Evolutionary conservation across 495 filamentous ascomycete species (phyloP), one percentile per base, ranked within the genome.

Genomic region (Geoglossum glabrum): DNA sequence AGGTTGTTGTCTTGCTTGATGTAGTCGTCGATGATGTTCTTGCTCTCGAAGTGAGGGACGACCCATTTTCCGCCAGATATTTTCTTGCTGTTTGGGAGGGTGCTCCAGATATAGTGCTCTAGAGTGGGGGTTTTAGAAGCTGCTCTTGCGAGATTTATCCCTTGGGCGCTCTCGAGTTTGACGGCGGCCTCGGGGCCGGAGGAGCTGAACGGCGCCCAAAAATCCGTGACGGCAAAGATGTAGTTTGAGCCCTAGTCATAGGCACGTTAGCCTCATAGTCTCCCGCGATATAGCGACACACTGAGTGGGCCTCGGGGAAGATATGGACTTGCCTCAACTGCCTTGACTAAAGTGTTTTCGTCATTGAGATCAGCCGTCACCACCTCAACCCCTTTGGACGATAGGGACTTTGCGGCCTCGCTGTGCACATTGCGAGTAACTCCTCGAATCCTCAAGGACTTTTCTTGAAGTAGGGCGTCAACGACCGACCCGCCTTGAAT

Each of bases 91-190:
- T 67, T 66, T 0, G 73, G 70, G 0, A 73, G 62, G 1, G 73
- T 74, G 47, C 66, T 69, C 73, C 71, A 75, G 59, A 76, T 67
- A 54, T 67, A 75, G 55, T 74, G 73, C 61, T 75, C 64, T 17
- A 76, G 60, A 0, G 67, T 67, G 1, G 60, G 30, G 0, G 68
- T 74, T 19, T 60, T 57, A 3, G 66, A 57, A 6, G 73, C 74
- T 8, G 72, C 74, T 3, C 59, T 59, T 25, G 71, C 73, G 30
- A 76, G 62, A 46, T 70, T 74, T 45, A 65, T 68, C n/a, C 68
- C 72, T 60, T 73, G 71, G 23, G 65, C 40, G 26, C 57, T 45
- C 59, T 66, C 63, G 38, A 69, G 62, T 27, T 63, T 40, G 36
- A 40, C 17, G 36, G 36, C 36, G 36, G 36, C 13, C 13, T 40